Base-by-base conservation (phyloP, 345 rosid genomes). In the Eucalyptus cloeziana region DNA sequence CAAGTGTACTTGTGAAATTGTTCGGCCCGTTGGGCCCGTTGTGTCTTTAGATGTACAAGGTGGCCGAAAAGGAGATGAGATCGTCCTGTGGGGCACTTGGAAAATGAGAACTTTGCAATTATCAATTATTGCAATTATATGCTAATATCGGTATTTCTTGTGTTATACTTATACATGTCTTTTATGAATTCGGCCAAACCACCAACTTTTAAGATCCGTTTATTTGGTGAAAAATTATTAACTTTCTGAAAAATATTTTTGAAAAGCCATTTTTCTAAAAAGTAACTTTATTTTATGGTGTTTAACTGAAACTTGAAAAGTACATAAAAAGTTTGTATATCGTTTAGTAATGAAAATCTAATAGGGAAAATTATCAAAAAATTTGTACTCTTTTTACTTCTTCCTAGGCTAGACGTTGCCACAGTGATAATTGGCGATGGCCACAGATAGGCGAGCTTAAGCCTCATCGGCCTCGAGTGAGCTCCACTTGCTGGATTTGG, bases 261-360 rank as follows among this genome's bases (percentile, higher is more conserved):
- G 2, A 5, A 2, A 50, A 50, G 52, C 2, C 4, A 14, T 50
- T 17, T 52, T 52, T 52, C 56, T 51, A 51, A 51, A 17, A 51
- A 1, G 4, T 17, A 51, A 51, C 0, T 51, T 17, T 3, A 51
- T 0, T 17, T 49, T 49, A 5, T 49, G 13, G 5, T 49, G 50
- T 49, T 13, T 49, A 1, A 13, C 0, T 1, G 1, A 13, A 49
- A 49, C 50, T 49, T 13, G 1, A 49, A 49, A 49, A 49, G 5
- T 15, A 52, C 9, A 51, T 51, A 0, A 51, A 50, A 50, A 6
- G 44, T 16, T 14, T 49, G 13, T 49, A 13, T 0, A 0, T 49
- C 6, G 5, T 49, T 49, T 49, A 0, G 51, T 49, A 49, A 49
- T 2, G 0, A 11, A 47, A 13, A 47, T 47, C 3, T 47, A 13